Percentiles rank a stretch among this genome's conserved stretches.
Evolutionary conservation across 306 rosid genomes (phyloP).

Genomic region (Vicia faba): DNA sequence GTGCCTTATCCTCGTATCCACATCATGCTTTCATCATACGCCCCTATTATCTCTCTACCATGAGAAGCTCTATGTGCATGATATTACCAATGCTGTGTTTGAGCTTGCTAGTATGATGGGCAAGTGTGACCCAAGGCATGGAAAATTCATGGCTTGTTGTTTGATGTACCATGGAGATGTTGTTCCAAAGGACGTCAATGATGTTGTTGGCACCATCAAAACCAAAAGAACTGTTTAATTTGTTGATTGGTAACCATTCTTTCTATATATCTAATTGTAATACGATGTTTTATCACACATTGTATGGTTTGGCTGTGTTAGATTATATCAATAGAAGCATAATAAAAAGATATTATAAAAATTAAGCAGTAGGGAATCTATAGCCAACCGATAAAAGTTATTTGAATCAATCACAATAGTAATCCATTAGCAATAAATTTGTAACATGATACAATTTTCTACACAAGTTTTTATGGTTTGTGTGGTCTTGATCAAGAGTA

Average conservation of each 20-base stretch:
- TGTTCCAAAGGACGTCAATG: conserved; percentile 97
- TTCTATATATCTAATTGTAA: not conserved
- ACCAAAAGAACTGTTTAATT: conserved; percentile 96
- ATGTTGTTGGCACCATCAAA: conserved; percentile 91
- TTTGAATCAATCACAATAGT: not conserved
- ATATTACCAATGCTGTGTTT: conserved; percentile 95
- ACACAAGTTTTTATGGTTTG: not conserved
- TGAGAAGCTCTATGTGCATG: conserved; percentile 91
- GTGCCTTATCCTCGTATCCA: conserved; percentile 97
- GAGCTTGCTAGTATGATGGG: conserved; percentile 99
- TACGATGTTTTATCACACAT: not conserved
- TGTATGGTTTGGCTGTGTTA: not conserved
- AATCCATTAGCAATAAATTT: not conserved
- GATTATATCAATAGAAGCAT: not conserved
- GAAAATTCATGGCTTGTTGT: conserved; percentile 99
- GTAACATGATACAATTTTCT: not conserved
- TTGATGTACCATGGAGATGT: conserved; percentile 98
- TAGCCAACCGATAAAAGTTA: not conserved
- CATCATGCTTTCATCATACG: conserved; percentile 94
- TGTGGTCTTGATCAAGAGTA: not conserved
- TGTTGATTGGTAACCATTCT: conserved; percentile 81
- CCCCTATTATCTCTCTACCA: conserved; percentile 96
- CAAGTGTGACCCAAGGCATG: conserved; percentile 96
- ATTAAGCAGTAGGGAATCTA: not conserved
- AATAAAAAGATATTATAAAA: not conserved